Base-by-base conservation (phyloP, 306 rosid genomes). In the Glycine tomentella region DNA sequence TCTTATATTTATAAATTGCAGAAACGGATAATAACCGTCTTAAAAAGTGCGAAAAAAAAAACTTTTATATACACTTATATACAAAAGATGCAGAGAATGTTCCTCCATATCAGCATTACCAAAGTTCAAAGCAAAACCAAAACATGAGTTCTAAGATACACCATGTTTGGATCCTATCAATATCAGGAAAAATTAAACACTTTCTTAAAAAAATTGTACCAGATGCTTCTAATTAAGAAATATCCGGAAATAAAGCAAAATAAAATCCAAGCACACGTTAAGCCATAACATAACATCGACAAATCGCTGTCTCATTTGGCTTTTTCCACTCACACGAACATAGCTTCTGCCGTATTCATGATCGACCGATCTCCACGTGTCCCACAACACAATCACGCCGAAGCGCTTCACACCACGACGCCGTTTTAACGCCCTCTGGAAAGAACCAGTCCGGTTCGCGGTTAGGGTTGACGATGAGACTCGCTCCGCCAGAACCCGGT, bases 401-500 rank as follows among this genome's bases (percentile, higher is more conserved):
- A 53, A 33, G 8, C 84, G 8, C 44, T 8, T 55, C 17, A 14
- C 49, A 40, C 9, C 1, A 58, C 67, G 38, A 64, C 72, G 14
- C 25, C 65, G 17, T 7, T 53, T 50, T 8, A 3, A 3, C 0
- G 20, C 20, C 20, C 20, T 20, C 20, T 20, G 20, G 20, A 20
- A 20, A 20, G 20, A 20, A 20, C 20, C 20, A 1, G 20, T 20
- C 20, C 20, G 20, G 1, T 20, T 20, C 6, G 25, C 67, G 12
- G 59, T 84, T 58, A 88, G 66, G 86, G 72, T 44, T 83, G 86
- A 51, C 90, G 90, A 66, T 77, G 88, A 7, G 97, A 90, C 10
- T 78, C 68, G 40, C 87, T 95, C 57, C 98, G 88, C 97, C 95
- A 91, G 53, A 95, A 95, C 5, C 98, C 98, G 56, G 88, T 80